These are phyloP conservation scores for Rhizopogon salebrosus DNA, from an alignment of 768 basidiomycete genomes.

Conservation along the genomic window DNA sequence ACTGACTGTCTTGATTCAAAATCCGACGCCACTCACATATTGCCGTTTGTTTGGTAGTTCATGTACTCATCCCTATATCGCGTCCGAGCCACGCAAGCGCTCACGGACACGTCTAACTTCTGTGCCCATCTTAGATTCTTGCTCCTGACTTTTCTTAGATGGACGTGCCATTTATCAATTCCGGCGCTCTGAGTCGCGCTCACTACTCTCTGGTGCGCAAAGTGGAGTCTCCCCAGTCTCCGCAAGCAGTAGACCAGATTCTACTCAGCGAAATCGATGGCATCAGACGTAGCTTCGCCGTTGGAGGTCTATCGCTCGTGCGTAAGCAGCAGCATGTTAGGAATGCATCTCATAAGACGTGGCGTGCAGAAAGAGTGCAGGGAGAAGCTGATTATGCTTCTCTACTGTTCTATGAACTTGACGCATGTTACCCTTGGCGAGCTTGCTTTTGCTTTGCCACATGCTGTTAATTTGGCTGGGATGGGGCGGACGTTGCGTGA, in stretches of 20 bases:
- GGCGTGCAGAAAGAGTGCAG: conserved; percentile 51
- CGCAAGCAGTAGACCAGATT: conserved; percentile 55
- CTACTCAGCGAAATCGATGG: conserved; percentile 54
- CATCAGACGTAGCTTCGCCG: conserved; percentile 48
- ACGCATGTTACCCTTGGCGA: conserved; percentile 37
- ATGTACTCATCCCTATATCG: not conserved
- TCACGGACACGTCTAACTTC: conserved; percentile 13
- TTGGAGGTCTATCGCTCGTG: conserved; percentile 43
- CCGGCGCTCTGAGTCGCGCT: conserved; percentile 69
- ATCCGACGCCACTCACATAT: too few species aligned
- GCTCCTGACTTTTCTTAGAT: conserved; percentile 28
- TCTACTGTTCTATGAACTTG: conserved; percentile 61
- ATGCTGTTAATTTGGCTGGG: conserved; percentile 75
- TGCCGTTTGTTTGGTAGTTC: conserved; percentile 5
- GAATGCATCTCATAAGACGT: conserved; percentile 6
- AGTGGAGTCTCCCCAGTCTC: conserved; percentile 56
- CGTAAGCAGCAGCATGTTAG: conserved; percentile 22
- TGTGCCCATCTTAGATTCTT: not conserved
- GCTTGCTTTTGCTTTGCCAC: conserved; percentile 67
- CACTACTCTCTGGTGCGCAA: conserved; percentile 75
- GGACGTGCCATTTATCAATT: conserved; percentile 77
- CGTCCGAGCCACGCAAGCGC: conserved; percentile 4
- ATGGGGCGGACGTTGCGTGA: conserved; percentile 54
- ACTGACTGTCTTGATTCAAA: too few species aligned
- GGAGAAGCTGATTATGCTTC: conserved; percentile 60